Evolutionary conservation across 352 stramenopile genomes (phyloP), one percentile per base, ranked within the genome.

Genomic region (Aphanomyces stellatus): DNA sequence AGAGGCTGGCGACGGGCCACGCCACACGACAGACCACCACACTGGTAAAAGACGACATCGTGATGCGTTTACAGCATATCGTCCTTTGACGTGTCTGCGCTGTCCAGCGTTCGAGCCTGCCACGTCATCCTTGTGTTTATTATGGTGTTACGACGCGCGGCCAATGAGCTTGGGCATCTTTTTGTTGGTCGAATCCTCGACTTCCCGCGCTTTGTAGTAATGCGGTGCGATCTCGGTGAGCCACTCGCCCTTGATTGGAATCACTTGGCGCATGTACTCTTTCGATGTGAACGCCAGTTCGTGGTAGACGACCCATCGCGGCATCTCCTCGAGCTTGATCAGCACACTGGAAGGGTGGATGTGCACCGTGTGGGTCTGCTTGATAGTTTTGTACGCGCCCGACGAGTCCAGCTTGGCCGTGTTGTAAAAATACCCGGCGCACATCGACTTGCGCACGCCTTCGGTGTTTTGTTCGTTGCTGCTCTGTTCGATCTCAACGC

Each of bases 401-500:
- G 88, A 96, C 66, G 83, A 79, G 64, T 98, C 88, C 17, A 99
- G 76, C 72, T 98, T 97, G 24, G 97, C 96, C 4, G 96, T 98
- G 77, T 99, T 98, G 81, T 99, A 99, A 74, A 99, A 99, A 85
- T 98, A 99, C 24, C 97, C 97, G 4, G 96, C 91, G 30, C 93
- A 99, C 33, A 99, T 96, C 10, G 97, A 89, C 71, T 99, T 99
- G 27, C 95, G 85, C 46, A 99, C 92, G 15, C 71, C 65, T 61
- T 99, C 96, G 34, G 97, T 89, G 71, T 99, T 91, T 27, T 69
- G 76, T 19, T 74, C 72, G 70, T 93, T 94, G 69, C 77, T 93
- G 27, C 65, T 92, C 8, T 88, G 80, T 70, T 98, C 91, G 1
- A 99, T 88, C 69, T 99, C 96, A 17, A 99, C 97, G 49, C 98